phyloP scores from a whole-genome alignment of 139 green algal genomes.

The Tetradesmus lagerheimii region DNA sequence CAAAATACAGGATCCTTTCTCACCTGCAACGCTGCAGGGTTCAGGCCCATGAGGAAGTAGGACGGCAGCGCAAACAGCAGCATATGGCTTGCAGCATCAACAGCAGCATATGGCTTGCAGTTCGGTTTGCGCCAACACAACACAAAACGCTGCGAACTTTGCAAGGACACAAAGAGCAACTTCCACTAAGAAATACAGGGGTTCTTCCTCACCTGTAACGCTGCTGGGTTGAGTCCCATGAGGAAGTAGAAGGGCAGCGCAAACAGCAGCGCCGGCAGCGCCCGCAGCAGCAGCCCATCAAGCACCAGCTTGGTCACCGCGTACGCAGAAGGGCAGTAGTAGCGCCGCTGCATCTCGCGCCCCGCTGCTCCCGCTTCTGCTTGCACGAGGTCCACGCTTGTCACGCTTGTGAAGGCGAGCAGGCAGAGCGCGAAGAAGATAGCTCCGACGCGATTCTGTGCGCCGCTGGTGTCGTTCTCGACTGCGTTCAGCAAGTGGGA shows the following conservation, averaged over 20 bases:
- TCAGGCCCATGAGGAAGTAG: conserved; percentile 80
- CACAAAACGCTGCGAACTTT: too few species aligned
- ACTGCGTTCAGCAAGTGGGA: background rate
- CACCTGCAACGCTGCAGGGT: conserved; percentile 13
- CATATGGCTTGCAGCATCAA: too few species aligned
- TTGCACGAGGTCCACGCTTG: conserved; percentile 77
- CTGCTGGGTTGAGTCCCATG: conserved; percentile 60
- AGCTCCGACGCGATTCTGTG: conserved; percentile 78
- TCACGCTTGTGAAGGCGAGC: conserved; percentile 83
- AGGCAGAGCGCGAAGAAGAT: conserved; percentile 88
- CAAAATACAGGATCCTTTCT: too few species aligned
- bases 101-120: too few species aligned
- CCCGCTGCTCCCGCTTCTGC: conserved; percentile 73
- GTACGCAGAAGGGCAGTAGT: conserved; percentile 76
- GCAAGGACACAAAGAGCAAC: too few species aligned
- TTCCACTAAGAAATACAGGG: too few species aligned
- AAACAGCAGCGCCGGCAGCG: conserved; percentile 75
- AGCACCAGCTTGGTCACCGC: conserved; percentile 73
- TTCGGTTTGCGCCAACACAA: too few species aligned
- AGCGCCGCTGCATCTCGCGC: conserved; percentile 59
- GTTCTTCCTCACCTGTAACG: background rate
- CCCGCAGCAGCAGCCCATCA: conserved; percentile 83
- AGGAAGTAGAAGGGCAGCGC: conserved; percentile 80
- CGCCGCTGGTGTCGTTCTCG: conserved; percentile 64
- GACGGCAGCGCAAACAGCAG: conserved; percentile 72